Evolutionary conservation across 2,329 filamentous ascomycete genomes (phyloP), one percentile per base, ranked within the genome.

Genomic region (Acrocalymma vagum): DNA sequence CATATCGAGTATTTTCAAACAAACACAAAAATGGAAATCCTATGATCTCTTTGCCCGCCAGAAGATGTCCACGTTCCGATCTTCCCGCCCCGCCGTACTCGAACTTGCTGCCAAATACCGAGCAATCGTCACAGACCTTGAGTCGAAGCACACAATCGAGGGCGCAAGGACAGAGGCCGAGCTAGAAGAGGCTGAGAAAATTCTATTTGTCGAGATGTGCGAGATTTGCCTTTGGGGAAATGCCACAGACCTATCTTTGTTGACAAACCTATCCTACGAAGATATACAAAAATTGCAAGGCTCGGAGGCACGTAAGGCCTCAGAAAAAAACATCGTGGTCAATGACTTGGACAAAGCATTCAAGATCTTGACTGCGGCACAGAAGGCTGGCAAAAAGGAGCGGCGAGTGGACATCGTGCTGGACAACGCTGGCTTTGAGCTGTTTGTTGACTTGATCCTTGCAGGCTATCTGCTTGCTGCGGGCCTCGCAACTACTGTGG

Each of bases 191-290:
- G 85, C 88, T 0, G 88, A 95, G 65, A 83, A 84, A 63, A 72
- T 92, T 0, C 75, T 96, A 17, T 97, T 97, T 73, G 79, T 79
- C 16, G 93, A 97, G 67, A 95, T 97, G 87, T 92, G 87, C 71
- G 90, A 96, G 76, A 94, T 96, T 57, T 96, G 92, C 66, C 81
- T 97, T 2, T 97, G 93, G 93, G 93, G 93, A 9, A 97, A 97
- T 68, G 94, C 93, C 2, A 97, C 93, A 0, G 94, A 97, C 68
- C 78, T 97, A 10, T 95, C 90, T 0, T 85, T 97, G 14, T 78
- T 97, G 39, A 96, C 92, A 0, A 91, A 87, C 57, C 80, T 96
- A 40, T 90, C 88, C 2, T 96, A 96, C 69, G 92, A 96, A 60
- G 94, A 97, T 63, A 95, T 99, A 53, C 93, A 97, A 73, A 95